phyloP scores from a whole-genome alignment of 2,329 filamentous ascomycete species.

The Chrysoporthe puriensis region DNA sequence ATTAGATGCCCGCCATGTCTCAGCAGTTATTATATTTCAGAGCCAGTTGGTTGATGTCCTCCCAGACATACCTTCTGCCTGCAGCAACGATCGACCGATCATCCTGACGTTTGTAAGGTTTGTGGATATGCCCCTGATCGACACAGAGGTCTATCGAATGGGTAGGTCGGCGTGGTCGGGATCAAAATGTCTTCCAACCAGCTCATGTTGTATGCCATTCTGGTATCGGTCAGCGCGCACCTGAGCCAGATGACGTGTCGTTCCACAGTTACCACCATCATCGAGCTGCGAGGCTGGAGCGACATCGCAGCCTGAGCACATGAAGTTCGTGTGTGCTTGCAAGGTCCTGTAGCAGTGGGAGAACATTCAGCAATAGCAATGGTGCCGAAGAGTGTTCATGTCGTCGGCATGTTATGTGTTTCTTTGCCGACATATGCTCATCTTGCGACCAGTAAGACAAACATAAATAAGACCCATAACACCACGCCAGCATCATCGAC shows the following conservation, averaged over 20 bases:
- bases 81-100: slow-evolving; percentile 10
- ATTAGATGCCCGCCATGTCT: neutral
- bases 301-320: neutral
- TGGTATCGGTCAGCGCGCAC: slow-evolving; percentile 1
- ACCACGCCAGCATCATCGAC: neutral
- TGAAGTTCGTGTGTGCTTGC: neutral
- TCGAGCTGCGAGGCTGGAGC: neutral
- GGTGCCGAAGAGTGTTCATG: neutral
- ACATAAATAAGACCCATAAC: slow-evolving; percentile 6
- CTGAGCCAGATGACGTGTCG: slow-evolving; percentile 4
- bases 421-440: neutral
- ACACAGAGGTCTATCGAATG: neutral
- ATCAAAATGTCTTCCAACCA: neutral
- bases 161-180: slow-evolving; percentile 19
- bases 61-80: neutral
- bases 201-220: neutral
- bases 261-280: neutral
- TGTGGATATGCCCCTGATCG: slow-evolving; percentile 4
- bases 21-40: neutral
- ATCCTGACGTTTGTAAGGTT: neutral
- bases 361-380: neutral
- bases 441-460: neutral
- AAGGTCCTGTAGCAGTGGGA: neutral
- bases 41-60: neutral
- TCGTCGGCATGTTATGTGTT: neutral